Base-by-base conservation (phyloP, 495 filamentous ascomycete species). In the Endocarpon pusillum region DNA sequence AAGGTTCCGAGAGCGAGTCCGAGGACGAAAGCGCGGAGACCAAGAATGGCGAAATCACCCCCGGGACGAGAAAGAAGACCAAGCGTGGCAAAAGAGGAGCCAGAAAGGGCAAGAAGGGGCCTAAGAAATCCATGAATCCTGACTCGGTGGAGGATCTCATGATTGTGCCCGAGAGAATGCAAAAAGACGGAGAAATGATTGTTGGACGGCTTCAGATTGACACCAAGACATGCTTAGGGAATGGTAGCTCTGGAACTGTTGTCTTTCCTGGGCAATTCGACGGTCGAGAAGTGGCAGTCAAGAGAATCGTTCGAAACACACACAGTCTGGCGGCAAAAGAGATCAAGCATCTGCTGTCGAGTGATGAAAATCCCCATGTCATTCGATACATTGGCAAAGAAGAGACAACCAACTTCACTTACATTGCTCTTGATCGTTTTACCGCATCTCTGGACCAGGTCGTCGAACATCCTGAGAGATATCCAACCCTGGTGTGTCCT, bases 391-490 rank as follows among this genome's bases (percentile, higher is more conserved):
- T 77, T 46, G 82, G 82, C 38, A 85, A 89, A 47, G 81, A 91
- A 46, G 72, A 83, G 43, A 80, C 81, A 6, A 67, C 75, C 11
- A 75, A 78, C n/a, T 97, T 97, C 53, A 65, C 94, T 16, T 97
- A 96, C 49, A 97, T 97, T 47, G 89, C 85, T 0, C 57, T 97
- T 11, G 89, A 97, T 54, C 69, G 92, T n/a, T 97, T 91, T 48
- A 81, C 84, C 3, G 87, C 85, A 3, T 94, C 86, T 11, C 60
- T 97, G 14, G 85, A 81, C 34, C 87, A 97, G 47, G 70, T 94
- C 15, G 69, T 91, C 32, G 73, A 81, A 41, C 62, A 71, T 46
- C 53, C 56, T 35, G 64, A 69, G 26, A n/a, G n/a, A n/a, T 66
- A 75, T 44, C 73, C 68, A 2, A 60, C 70, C 31, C 51, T 74